Evolutionary conservation across 108 stramenopile genomes (phyloP).

Genomic region (Skeletonema tropicum): DNA sequence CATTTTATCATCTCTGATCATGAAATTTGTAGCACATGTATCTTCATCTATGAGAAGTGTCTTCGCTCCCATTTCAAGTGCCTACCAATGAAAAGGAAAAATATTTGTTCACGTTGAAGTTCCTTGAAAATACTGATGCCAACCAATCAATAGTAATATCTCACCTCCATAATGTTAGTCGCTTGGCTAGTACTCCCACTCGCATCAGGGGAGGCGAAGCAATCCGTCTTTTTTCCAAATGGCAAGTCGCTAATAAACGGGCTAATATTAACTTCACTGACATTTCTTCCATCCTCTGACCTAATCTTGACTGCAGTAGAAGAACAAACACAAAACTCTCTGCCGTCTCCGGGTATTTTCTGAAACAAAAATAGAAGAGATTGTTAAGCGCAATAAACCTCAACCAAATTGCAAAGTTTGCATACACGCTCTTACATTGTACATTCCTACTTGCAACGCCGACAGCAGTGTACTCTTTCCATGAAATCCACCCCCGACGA

Average conservation of each 20-base stretch:
- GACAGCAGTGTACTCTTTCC: constrained; percentile 93
- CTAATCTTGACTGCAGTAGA: constrained; percentile 88
- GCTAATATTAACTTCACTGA: constrained; percentile 85
- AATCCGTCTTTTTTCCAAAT: constrained; percentile 75
- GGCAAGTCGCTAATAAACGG: constrained; percentile 96
- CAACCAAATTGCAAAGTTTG: not conserved
- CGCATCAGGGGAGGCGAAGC: constrained; percentile 88
- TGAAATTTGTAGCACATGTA: constrained; percentile 94
- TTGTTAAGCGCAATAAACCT: not conserved
- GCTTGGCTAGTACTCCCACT: constrained; percentile 96
- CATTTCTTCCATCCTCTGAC: constrained; percentile 94
- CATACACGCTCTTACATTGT: constrained; percentile 49
- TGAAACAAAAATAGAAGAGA: not conserved
- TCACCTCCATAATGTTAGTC: constrained; percentile 90
- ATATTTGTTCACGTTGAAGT: not conserved
- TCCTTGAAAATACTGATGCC: not conserved
- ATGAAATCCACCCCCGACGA: constrained; percentile 98
- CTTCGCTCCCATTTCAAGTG: constrained; percentile 86
- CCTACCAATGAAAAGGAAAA: constrained; percentile 42
- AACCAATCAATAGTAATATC: constrained; percentile 16
- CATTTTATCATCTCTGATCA: constrained; percentile 96
- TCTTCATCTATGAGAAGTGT: constrained; percentile 96
- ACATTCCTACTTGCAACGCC: constrained; percentile 91
- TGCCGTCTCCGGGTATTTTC: constrained; percentile 95
- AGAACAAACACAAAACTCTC: constrained; percentile 89